phyloP scores from a whole-genome alignment of 306 rosid genomes.

The Gillenia trifoliata region DNA sequence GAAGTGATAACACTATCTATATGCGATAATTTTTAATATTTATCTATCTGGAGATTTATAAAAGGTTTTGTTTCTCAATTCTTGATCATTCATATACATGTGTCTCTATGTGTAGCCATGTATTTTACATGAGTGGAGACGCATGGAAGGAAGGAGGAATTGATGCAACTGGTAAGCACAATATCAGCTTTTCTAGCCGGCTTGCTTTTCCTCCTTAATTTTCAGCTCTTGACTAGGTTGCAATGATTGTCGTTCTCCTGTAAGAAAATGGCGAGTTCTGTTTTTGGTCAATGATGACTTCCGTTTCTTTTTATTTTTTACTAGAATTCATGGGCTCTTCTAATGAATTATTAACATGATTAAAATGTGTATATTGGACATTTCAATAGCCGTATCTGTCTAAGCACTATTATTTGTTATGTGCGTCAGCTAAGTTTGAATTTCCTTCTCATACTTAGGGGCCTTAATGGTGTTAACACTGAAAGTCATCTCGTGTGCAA shows the following conservation, averaged over 20 bases:
- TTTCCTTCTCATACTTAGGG: slow-evolving; percentile 45
- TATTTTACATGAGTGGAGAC: slow-evolving; percentile 98
- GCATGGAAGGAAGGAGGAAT: slow-evolving; percentile 99
- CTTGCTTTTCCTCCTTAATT: neutral
- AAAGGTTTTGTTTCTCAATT: neutral
- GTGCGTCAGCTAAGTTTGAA: slow-evolving; percentile 11
- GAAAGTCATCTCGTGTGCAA: slow-evolving; percentile 84
- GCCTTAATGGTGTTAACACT: slow-evolving; percentile 89
- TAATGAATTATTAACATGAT: neutral
- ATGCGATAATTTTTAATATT: neutral
- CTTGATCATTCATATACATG: slow-evolving; percentile 24
- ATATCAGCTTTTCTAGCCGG: slow-evolving; percentile 3
- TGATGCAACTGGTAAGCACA: slow-evolving; percentile 86
- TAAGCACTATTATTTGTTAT: neutral
- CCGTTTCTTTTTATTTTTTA: neutral
- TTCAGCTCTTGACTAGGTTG: neutral
- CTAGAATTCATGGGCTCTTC: neutral
- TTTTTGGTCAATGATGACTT: neutral
- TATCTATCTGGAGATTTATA: neutral
- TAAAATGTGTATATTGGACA: neutral
- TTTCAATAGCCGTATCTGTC: neutral
- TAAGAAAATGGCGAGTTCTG: neutral
- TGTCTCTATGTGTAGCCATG: slow-evolving; percentile 56
- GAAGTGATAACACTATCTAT: neutral
- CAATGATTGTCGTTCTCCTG: neutral